A percentile compares a stretch with the other conserved stretches of the same genome.
phyloP scores from a whole-genome alignment of 163 green algal genomes.

The Prototheca wickerhamii region DNA sequence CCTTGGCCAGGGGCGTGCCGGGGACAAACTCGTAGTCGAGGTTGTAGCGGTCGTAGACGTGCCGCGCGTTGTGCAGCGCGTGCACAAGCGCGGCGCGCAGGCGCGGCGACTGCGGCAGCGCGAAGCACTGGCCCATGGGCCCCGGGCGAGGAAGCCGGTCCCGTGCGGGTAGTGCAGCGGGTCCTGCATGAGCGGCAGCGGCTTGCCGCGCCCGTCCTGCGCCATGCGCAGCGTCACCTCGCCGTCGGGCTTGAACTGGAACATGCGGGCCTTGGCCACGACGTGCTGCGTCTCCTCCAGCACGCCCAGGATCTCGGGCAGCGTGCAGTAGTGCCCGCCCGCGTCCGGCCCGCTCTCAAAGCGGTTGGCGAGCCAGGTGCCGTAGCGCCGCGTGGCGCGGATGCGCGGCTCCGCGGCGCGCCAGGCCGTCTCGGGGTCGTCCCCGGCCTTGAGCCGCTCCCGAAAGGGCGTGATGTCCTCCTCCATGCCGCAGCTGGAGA shows the following conservation, averaged over 20 bases:
- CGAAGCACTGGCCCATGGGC: conserved; percentile 67
- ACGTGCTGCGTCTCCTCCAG: conserved; percentile 68
- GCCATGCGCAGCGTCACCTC: conserved; percentile 67
- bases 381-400: conserved; percentile 35
- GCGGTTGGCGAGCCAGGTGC: conserved; percentile 44
- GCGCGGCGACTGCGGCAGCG: conserved; percentile 54
- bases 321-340: conserved; percentile 4
- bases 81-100: conserved; percentile 52
- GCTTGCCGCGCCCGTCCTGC: conserved; percentile 68
- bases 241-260: conserved; percentile 84
- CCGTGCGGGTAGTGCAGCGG: conserved; percentile 85
- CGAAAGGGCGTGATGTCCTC: conserved; percentile 64
- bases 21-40: conserved; percentile 32
- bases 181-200: conserved; percentile 75
- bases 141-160: conserved; percentile 78
- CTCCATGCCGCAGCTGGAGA: conserved; percentile 60
- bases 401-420: conserved; percentile 49
- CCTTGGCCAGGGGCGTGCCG: conserved; percentile 2
- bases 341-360: conserved; percentile 20
- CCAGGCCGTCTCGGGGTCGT: conserved; percentile 63
- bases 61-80: conserved; percentile 52
- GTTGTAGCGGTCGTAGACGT: conserved; percentile 72
- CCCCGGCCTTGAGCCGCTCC: conserved; percentile 53
- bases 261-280: conserved; percentile 72
- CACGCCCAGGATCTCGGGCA: conserved; percentile 3